Evolutionary conservation across 2,329 filamentous ascomycete genomes (phyloP).

Genomic region (Scedosporium boydii): DNA sequence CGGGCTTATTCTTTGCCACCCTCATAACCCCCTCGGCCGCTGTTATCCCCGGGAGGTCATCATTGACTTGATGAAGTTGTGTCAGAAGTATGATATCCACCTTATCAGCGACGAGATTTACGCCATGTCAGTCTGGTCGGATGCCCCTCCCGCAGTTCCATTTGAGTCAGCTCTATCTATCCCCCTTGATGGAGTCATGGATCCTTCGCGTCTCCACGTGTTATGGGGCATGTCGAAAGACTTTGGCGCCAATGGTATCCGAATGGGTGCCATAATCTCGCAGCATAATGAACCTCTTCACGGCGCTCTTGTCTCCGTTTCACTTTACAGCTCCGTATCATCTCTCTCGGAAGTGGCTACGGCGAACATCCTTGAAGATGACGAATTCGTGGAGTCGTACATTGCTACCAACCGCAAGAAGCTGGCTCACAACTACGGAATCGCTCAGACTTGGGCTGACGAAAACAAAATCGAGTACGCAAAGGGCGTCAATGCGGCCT

Average conservation of each 20-base stretch:
- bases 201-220: constrained; percentile 40
- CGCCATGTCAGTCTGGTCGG: constrained; percentile 41
- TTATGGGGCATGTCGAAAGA: constrained; percentile 38
- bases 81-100: constrained; percentile 37
- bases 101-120: constrained; percentile 42
- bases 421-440: constrained; percentile 28
- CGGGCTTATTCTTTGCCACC: constrained; percentile 39
- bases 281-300: constrained; percentile 31
- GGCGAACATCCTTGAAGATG: constrained; percentile 32
- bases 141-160: constrained; percentile 17
- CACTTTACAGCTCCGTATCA: constrained; percentile 34
- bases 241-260: constrained; percentile 47
- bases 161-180: constrained; percentile 40
- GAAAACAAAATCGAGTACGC: constrained; percentile 33
- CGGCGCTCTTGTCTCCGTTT: constrained; percentile 23
- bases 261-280: constrained; percentile 40
- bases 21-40: constrained; percentile 41
- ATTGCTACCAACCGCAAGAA: constrained; percentile 29
- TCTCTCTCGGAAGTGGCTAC: constrained; percentile 31
- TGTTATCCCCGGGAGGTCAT: constrained; percentile 33
- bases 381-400: constrained; percentile 32
- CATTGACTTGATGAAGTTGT: constrained; percentile 33
- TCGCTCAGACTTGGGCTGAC: constrained; percentile 25
- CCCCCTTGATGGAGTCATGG: constrained; percentile 31
- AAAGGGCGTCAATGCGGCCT: constrained; percentile 38